Evolutionary conservation across 306 rosid genomes (phyloP).

Genomic region (Benincasa hispida): DNA sequence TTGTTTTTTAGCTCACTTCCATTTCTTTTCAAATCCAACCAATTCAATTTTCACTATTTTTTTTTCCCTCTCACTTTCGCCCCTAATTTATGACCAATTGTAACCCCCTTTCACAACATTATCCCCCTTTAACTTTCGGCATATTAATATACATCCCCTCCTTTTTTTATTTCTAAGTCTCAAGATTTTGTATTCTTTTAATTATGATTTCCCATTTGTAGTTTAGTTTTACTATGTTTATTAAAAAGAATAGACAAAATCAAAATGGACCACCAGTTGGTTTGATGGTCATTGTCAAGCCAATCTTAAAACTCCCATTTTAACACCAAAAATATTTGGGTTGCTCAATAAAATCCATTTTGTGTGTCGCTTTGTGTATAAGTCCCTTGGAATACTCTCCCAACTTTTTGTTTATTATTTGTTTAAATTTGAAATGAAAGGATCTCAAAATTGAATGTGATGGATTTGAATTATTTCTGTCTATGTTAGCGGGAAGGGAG

Average conservation of each 20-base stretch:
- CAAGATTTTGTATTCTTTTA: not conserved
- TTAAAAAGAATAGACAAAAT: not conserved
- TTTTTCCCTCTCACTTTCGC: not conserved
- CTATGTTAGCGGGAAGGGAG: constrained; percentile 6
- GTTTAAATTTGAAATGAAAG: not conserved
- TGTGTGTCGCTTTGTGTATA: not conserved
- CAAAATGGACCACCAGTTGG: not conserved
- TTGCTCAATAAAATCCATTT: not conserved
- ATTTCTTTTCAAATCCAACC: not conserved
- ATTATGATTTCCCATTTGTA: not conserved
- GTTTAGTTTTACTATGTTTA: not conserved
- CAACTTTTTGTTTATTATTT: not conserved
- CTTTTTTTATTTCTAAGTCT: not conserved
- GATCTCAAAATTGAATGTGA: not conserved
- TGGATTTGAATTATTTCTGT: not conserved
- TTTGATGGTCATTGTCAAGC: not conserved
- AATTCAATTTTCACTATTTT: not conserved
- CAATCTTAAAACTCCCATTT: not conserved
- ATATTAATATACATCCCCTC: not conserved
- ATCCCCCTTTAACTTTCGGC: not conserved
- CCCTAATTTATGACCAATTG: not conserved
- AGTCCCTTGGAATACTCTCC: too few species aligned
- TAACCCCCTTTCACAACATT: not conserved
- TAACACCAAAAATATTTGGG: not conserved
- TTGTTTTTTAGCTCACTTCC: not conserved